Conservation (phyloP, 1,139 yeast species). For the Pichia sp. region DNA sequence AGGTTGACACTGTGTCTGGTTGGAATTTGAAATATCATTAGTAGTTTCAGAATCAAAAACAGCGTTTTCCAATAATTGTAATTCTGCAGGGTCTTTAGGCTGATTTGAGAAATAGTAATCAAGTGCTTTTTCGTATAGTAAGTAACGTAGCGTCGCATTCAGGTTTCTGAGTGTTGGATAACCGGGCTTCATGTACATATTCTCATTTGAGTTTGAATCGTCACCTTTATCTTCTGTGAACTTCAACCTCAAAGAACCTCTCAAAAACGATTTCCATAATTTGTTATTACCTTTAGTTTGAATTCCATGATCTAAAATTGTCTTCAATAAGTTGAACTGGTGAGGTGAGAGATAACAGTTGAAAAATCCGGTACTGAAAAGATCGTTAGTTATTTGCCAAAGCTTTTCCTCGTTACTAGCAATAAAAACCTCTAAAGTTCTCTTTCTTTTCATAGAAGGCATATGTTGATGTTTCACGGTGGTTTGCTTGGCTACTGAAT, state of each 20-base stretch:
- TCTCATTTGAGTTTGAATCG: constrained; percentile 15
- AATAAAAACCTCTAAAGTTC: constrained; percentile 35
- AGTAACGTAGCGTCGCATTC: constrained; percentile 58
- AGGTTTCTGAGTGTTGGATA: constrained; percentile 43
- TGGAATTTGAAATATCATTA: too few species aligned
- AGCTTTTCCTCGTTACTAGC: constrained; percentile 36
- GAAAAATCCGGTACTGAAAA: constrained; percentile 44
- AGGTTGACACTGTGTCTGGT: too few species aligned
- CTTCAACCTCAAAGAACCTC: constrained; percentile 41
- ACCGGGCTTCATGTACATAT: constrained; percentile 40
- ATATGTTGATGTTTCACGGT: too few species aligned
- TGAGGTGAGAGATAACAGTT: constrained; percentile 55
- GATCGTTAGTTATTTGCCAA: constrained; percentile 40
- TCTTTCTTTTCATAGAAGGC: constrained; percentile 3
- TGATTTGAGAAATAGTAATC: constrained; percentile 31
- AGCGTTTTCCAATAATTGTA: neutral
- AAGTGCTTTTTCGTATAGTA: constrained; percentile 69
- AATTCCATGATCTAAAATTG: constrained; percentile 31
- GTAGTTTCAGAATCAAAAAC: constrained; percentile 4
- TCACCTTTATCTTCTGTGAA: constrained; percentile 22
- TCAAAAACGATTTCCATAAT: constrained; percentile 50
- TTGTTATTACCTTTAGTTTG: constrained; percentile 22
- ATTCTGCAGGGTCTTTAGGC: constrained; percentile 9
- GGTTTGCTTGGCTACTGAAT: too few species aligned
- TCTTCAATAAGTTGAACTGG: constrained; percentile 48